Base-by-base conservation (phyloP, 2,329 filamentous ascomycete genomes). In the Diaporthe batatas region DNA sequence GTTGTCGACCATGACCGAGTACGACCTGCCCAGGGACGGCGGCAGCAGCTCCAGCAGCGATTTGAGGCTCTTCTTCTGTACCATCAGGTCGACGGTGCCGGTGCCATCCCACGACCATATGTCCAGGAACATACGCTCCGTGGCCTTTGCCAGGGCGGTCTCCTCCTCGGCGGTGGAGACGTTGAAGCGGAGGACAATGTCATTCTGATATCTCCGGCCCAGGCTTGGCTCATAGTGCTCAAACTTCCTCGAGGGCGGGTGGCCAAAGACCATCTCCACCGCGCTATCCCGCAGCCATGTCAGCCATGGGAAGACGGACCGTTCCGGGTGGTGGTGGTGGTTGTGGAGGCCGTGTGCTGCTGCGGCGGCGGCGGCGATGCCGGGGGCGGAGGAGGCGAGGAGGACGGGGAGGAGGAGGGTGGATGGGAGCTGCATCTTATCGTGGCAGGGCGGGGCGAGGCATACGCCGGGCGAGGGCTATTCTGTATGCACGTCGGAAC, bases 131-230 rank as follows among this genome's bases (percentile, higher is more conserved):
- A 98, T 88, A 23, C 91, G 90, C 74, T 93, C 88, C 0, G 91
- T 88, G 3, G 94, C 94, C 72, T 93, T 89, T n/a, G 91, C 88
- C 71, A 98, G 85, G 1, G 92, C 92, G 44, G 84, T 82, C 73
- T 93, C 91, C 79, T 97, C 93, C 25, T 91, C 87, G 3, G 86
- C 82, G 34, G 89, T 91, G 74, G 88, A 91, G 71, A 98, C 85
- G 78, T 93, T 94, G 87, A 98, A 98, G 51, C 96, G 91, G 75
- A 98, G 84, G 21, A 99, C 94, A n/a, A 98, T 87, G 81, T 98
- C 92, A 75, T 92, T 90, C 75, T 91, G 90, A 80, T 98, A 98
- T 75, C 76, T 80, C 73, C 78, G 76, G 79, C 73, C 75, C 70
- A 77, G 71, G 72, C 73, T 77, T 59, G 78, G 81, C 72, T 76